Evolutionary conservation across 345 rosid species (phyloP), one percentile per base, ranked within the genome.

Genomic region (Sisymbrium irio): DNA sequence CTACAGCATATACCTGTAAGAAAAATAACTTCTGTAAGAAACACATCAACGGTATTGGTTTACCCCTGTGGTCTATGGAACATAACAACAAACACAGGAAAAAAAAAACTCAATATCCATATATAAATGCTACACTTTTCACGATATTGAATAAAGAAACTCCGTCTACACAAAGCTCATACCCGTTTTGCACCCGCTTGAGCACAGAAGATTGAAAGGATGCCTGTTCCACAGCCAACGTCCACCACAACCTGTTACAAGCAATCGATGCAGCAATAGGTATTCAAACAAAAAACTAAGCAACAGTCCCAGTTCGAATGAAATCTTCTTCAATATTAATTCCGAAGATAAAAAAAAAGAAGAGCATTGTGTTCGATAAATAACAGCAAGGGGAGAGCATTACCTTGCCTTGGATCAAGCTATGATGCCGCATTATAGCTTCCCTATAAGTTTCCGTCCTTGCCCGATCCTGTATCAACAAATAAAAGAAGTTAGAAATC

Each of bases 201-300:
- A 69, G 97, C 96, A 85, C 99, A 95, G 82, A 95, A 95, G 82
- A 95, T 88, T 27, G 99, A 87, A 68, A 95, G 97, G 78, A 95
- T 92, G 72, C 98, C 97, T 11, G 99, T 95, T 60, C 99, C 99
- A 74, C 99, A 95, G 66, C 99, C 99, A 85, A 95, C 99, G 81
- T 95, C 97, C 55, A 95, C 83, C 51, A 95, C 99, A 74, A 95
- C 98, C 99, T 95, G 83, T 55, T 64, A 77, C 37, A 77, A 47
- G 20, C 9, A 61, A 62, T 69, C 51, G 50, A 75, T 39, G 65
- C 79, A 68, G 62, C 59, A 42, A 61, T 13, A 66, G 20, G 65
- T 45, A 67, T 57, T 47, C 25, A 58, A 47, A 44, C 7, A 47
- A 35, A 49, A 66, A 66, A 50, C 54, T 49, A 32, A 63, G 41